Conservation (phyloP, 192 early-diverging fungal species). For the Cladochytrium replicatum region DNA sequence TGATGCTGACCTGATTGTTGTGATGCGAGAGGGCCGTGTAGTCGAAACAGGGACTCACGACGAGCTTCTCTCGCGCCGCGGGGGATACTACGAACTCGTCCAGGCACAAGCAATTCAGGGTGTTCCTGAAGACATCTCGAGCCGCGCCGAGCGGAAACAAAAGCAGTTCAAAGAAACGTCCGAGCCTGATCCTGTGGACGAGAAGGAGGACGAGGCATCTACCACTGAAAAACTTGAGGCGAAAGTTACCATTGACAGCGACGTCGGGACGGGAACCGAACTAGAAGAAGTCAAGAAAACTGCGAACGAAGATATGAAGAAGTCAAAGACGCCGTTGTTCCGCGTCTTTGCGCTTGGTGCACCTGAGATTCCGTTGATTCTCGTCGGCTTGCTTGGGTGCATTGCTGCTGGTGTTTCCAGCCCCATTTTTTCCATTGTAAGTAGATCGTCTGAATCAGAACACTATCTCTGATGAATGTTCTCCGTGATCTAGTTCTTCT, state of each 20-base stretch:
- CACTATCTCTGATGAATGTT: no score
- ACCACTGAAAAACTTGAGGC: no score
- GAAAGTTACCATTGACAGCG: constrained; percentile 19
- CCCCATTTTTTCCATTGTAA: constrained; percentile 64
- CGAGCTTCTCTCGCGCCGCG: constrained; percentile 48
- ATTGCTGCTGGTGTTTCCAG: constrained; percentile 61
- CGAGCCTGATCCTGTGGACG: no score
- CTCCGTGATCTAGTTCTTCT: constrained; percentile 23
- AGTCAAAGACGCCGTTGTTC: constrained; percentile 7
- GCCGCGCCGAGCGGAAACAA: constrained; percentile 10
- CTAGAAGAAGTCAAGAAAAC: constrained; percentile 18
- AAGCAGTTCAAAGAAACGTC: constrained; percentile 7
- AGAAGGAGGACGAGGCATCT: no score
- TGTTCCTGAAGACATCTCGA: no score
- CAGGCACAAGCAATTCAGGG: constrained; percentile 62
- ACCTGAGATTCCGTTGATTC: constrained; percentile 27
- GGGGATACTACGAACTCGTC: constrained; percentile 64
- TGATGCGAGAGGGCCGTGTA: constrained; percentile 52
- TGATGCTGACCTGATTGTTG: constrained; percentile 77
- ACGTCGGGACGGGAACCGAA: constrained; percentile 6
- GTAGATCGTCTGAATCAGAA: no score
- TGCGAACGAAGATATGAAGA: constrained; percentile 22
- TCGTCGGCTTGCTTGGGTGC: constrained; percentile 49
- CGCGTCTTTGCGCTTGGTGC: constrained; percentile 30
- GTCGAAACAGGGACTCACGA: constrained; percentile 68